Evolutionary conservation across 345 rosid species (phyloP).

Genomic region (Euclidium syriacum): DNA sequence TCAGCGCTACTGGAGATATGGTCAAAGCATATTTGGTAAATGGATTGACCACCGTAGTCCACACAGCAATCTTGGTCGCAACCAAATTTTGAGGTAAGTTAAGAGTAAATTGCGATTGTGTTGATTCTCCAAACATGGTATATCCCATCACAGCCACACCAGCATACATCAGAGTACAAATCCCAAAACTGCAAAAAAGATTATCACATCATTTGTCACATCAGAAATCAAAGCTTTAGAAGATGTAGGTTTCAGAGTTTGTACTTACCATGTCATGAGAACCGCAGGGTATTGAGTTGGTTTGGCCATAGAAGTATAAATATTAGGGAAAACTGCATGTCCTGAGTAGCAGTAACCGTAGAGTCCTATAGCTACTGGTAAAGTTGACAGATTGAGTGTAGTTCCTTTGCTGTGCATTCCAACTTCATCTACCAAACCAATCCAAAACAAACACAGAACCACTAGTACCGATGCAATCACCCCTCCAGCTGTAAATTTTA

Average conservation of each 20-base stretch:
- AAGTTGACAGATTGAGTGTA: constrained; percentile 51
- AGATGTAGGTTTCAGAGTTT: background rate
- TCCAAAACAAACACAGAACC: constrained; percentile 86
- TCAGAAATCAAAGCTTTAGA: background rate
- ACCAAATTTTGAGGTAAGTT: constrained; percentile 81
- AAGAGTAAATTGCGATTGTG: constrained; percentile 78
- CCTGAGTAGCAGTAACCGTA: constrained; percentile 96
- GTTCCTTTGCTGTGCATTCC: constrained; percentile 67
- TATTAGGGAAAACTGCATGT: constrained; percentile 96
- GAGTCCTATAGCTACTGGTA: constrained; percentile 95
- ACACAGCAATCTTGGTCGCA: constrained; percentile 93
- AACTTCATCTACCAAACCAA: constrained; percentile 71
- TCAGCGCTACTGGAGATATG: constrained; percentile 88
- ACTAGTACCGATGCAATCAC: constrained; percentile 80
- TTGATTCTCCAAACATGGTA: constrained; percentile 81
- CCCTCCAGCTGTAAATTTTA: constrained; percentile 68
- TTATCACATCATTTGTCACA: background rate
- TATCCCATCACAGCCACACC: constrained; percentile 86
- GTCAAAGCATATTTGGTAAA: constrained; percentile 98
- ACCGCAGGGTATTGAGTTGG: constrained; percentile 65
- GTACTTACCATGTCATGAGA: constrained; percentile 61
- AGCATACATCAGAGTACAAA: constrained; percentile 75
- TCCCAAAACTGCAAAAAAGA: constrained; percentile 46
- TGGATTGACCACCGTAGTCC: constrained; percentile 97
- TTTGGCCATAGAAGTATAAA: constrained; percentile 86